Evolutionary conservation across 768 basidiomycete species (phyloP), one percentile per base, ranked within the genome.

Genomic region (Lactarius hatsudake): DNA sequence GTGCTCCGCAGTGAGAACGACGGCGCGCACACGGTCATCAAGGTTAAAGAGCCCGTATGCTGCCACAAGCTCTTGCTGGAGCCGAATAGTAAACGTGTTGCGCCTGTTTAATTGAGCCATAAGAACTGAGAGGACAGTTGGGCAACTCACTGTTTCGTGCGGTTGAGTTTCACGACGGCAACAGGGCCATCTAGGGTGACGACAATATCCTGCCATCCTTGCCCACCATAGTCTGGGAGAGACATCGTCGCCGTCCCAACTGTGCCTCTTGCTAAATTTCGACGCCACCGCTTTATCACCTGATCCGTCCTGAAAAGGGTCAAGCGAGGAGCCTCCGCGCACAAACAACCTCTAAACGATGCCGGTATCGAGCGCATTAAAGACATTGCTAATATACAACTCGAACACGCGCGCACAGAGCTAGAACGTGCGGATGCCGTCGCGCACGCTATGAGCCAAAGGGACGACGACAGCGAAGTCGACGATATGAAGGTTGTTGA

Each of bases 321-420:
- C 9, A 34, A 34, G 32, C 34, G 34, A 9, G 34, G 34, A 34
- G 8, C 34, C 34, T 34, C 34, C 8, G 8, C 9, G 34, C 84
- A 94, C 71, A 94, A 91, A 80, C 98, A 98, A 76, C 83, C 90
- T 61, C 86, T 98, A 36, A 94, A 98, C 73, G 93, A 96, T 73
- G 79, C 85, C 60, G 97, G 98, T 77, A 82, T 98, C 15, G 87
- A 90, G 74, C 87, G 97, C 30, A 93, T 98, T 59, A 94, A 93
- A 71, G 83, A 88, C 28, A 83, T 99, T 30, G 94, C 95, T 18
- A 80, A 87, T 62, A 90, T 94, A 65, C 90, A 95, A 74, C 84
- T 96, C 36, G 94, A 96, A 70, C 94, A 95, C 80, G 95, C 95
- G 8, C 87, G 87, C 64, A 80, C 86, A 71, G 95, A 96, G 76